Evolutionary conservation across 495 filamentous ascomycete genomes (phyloP), one percentile per base, ranked within the genome.

Genomic region (Hyaloscypha finlandica): DNA sequence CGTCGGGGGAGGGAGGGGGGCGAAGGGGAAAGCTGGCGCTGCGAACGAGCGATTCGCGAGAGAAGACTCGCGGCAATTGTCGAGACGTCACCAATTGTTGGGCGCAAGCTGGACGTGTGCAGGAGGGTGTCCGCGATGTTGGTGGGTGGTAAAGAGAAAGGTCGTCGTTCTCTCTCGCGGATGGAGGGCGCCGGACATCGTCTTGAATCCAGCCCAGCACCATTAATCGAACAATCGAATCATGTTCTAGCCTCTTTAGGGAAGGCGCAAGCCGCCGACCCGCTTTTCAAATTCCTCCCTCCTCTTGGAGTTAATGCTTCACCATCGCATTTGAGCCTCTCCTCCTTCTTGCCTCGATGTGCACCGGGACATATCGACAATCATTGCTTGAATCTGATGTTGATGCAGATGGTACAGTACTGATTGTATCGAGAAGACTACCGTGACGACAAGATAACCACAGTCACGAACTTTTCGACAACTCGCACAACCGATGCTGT

Each of bases 21-120:
- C 39, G 61, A 53, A 35, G 1, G 2, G 22, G 20, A 42, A 30
- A 33, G 29, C 37, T 37, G 48, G 25, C 19, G 22, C 35, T 51
- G 52, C 42, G 20, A 51, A 55, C 61, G 61, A 61, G 33, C 33
- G 59, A 37, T 42, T n/a, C 14, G 61, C 45, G 60, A 29, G 60
- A 63, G 45, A 54, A 63, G 8, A 63, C 60, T 63, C 60, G 60
- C 60, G 32, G 60, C 22, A 16, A 20, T 37, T 59, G 25, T 59
- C 33, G 12, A 25, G 56, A 54, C 4, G 25, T 14, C 60, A 19
- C 33, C 42, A 16, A 14, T 48, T 6, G 11, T 48, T 48, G 11
- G 4, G 42, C 42, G 42, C 6, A 48, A 48, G 42, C 42, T 48
- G 42, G 42, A 48, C 11, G 42, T 14, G 16, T 48, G 42, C 4